phyloP scores from a whole-genome alignment of 768 basidiomycete species.

The Pilatotrama ljubarskyi region DNA sequence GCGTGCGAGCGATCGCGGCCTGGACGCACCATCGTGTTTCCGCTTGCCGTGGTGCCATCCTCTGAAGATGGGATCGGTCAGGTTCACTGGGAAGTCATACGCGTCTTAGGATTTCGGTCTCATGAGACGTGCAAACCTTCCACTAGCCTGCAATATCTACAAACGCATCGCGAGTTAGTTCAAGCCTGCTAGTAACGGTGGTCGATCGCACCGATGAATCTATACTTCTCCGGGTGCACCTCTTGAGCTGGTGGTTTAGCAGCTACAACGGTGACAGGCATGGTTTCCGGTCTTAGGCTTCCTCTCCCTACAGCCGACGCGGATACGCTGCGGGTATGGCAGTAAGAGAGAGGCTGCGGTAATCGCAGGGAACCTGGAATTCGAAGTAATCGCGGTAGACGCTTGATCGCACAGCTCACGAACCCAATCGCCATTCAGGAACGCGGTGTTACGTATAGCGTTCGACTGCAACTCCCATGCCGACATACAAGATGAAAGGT shows the following conservation, averaged over 20 bases:
- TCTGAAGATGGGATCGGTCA: constrained; percentile 59
- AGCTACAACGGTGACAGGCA: constrained; percentile 31
- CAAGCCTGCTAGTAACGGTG: not conserved
- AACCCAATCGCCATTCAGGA: no score
- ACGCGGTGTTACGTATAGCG: no score
- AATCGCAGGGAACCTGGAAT: no score
- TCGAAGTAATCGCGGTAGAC: no score
- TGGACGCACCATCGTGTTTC: constrained; percentile 48
- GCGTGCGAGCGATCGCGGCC: constrained; percentile 33
- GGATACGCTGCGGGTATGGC: not conserved
- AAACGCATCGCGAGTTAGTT: not conserved
- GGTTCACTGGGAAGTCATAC: constrained; percentile 39
- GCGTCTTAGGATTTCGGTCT: no score
- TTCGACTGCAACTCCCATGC: no score
- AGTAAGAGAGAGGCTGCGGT: not conserved
- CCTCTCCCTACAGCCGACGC: no score
- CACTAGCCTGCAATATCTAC: constrained; percentile 49
- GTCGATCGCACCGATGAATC: constrained; percentile 36
- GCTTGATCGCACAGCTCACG: no score
- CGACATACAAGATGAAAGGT: no score
- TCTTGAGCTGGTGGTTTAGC: constrained; percentile 22
- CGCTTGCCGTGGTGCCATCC: constrained; percentile 49
- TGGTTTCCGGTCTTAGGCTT: not conserved
- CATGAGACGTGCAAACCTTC: constrained; percentile 34
- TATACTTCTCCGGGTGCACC: constrained; percentile 22